Percentiles rank a stretch among this genome's conserved stretches.
phyloP scores from a whole-genome alignment of 805 yeast species.

The Tetrapisispora namnaoensis region DNA sequence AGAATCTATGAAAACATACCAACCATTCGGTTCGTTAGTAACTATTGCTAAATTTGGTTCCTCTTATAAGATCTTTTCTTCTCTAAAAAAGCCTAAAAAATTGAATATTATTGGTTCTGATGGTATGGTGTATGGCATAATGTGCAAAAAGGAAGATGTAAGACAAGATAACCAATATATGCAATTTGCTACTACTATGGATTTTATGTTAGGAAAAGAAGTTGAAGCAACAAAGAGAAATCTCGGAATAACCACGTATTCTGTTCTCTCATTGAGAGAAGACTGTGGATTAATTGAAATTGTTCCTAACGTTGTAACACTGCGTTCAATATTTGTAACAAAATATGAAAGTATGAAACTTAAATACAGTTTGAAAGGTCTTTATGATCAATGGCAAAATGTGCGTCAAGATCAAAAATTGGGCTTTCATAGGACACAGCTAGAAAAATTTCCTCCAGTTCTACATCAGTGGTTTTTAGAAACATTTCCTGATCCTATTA shows the following conservation, averaged over 20 bases:
- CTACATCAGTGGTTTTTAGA: conserved; percentile 82
- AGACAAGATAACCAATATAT: conserved; percentile 90
- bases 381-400: conserved; percentile 22
- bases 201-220: conserved; percentile 56
- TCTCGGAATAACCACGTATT: conserved; percentile 66
- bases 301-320: conserved; percentile 67
- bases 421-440: conserved; percentile 20
- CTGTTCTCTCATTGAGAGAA: conserved; percentile 81
- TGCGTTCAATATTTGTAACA: conserved; percentile 48
- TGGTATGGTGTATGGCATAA: conserved; percentile 58
- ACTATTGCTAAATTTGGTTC: conserved; percentile 58
- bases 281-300: conserved; percentile 86
- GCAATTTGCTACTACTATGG: conserved; percentile 80
- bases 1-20: conserved; percentile 32
- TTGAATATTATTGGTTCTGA: conserved; percentile 69
- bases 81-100: conserved; percentile 82
- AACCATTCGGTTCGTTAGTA: conserved; percentile 40
- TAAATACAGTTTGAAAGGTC: conserved; percentile 16
- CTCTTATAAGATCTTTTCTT: conserved; percentile 58
- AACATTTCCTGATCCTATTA: conserved; percentile 77
- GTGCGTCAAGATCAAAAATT: conserved; percentile 17
- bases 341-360: conserved; percentile 36
- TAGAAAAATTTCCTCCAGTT: conserved; percentile 48
- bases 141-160: conserved; percentile 87
- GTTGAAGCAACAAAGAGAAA: conserved; percentile 65